Evolutionary conservation across 495 filamentous ascomycete species (phyloP), one percentile per base, ranked within the genome.

Genomic region (Xylaria venustula): DNA sequence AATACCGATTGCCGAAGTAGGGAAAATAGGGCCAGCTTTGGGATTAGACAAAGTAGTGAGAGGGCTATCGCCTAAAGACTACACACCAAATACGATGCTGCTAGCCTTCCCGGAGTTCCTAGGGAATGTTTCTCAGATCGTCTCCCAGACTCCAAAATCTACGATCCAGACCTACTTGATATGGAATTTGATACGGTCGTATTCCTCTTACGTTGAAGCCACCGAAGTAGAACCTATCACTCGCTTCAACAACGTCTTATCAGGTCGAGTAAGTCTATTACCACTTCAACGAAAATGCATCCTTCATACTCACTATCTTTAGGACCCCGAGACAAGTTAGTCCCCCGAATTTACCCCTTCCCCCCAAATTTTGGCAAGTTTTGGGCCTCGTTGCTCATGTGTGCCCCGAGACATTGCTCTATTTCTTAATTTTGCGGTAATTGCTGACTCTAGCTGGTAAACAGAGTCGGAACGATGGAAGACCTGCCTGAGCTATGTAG

Each of bases 391-490:
- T n/a, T n/a, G n/a, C n/a, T n/a, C n/a, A n/a, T n/a, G n/a, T n/a
- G n/a, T n/a, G n/a, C n/a, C n/a, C n/a, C n/a, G n/a, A n/a, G n/a
- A n/a, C n/a, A n/a, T n/a, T n/a, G n/a, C n/a, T n/a, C n/a, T n/a
- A n/a, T n/a, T n/a, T n/a, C n/a, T n/a, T n/a, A n/a, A n/a, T n/a
- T n/a, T n/a, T n/a, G n/a, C n/a, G n/a, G n/a, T n/a, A n/a, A n/a
- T n/a, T n/a, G n/a, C n/a, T n/a, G n/a, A n/a, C n/a, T n/a, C n/a
- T n/a, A n/a, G n/a, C n/a, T n/a, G n/a, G n/a, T n/a, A n/a, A n/a
- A n/a, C n/a, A n/a, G n/a, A 75, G 26, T 75, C 85, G 28, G 88
- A 91, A 47, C 75, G 88, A 55, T 91, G 88, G 88, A 81, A 86
- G 64, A 88, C 84, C 34, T 91, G 88, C 63, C 79, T 90, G 49